Evolutionary conservation across 768 basidiomycete species (phyloP).

Genomic region (Russula compacta): DNA sequence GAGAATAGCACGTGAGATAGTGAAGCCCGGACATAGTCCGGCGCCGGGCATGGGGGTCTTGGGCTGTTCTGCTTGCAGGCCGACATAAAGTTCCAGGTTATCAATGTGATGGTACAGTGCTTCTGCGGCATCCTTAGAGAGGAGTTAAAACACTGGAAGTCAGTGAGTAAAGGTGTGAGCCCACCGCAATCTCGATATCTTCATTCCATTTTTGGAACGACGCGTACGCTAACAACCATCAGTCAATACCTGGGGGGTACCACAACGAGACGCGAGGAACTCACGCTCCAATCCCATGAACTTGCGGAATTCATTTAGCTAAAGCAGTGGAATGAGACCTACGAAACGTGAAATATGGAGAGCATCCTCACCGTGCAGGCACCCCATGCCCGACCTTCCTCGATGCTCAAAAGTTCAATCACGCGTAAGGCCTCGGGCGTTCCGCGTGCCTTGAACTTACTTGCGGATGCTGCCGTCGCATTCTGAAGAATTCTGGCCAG

Average conservation of each 20-base stretch:
- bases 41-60: conserved; percentile 58
- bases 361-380: conserved; percentile 49
- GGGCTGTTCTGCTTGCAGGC: conserved; percentile 49
- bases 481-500: conserved; percentile 54
- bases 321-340: background rate
- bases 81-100: conserved; percentile 67
- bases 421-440: conserved; percentile 56
- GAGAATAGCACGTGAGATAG: conserved; percentile 78
- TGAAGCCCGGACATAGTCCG: conserved; percentile 75
- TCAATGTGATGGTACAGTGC: conserved; percentile 64
- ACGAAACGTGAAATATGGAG: background rate
- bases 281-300: conserved; percentile 63
- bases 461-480: conserved; percentile 49
- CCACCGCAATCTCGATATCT: conserved; percentile 22
- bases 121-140: conserved; percentile 46
- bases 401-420: conserved; percentile 62
- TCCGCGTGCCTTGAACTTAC: conserved; percentile 60
- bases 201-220: conserved; percentile 32
- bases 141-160: background rate
- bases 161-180: background rate
- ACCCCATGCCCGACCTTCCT: conserved; percentile 59
- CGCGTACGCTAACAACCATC: conserved; percentile 5
- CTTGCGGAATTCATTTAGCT: conserved; percentile 30
- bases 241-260: background rate
- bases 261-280: background rate